Conservation (phyloP, 2,329 filamentous ascomycete species). For the Sclerotinia nivalis region DNA sequence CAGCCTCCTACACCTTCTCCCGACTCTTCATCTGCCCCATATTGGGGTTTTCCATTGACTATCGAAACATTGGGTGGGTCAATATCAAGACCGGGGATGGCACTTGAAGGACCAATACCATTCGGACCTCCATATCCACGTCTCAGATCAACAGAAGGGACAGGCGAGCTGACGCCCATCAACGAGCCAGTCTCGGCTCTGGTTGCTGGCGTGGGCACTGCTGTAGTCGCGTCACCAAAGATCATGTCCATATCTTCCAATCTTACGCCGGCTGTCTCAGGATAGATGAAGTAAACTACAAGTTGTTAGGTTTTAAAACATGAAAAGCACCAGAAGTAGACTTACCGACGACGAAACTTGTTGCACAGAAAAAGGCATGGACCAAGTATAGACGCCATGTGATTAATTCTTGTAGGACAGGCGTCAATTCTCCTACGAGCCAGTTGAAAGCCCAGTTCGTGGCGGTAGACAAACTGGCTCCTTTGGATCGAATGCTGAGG, state of each 20-base stretch:
- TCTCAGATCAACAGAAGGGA: constrained; percentile 73
- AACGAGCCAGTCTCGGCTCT: constrained; percentile 80
- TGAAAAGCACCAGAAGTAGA: constrained; percentile 31
- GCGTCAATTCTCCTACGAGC: constrained; percentile 93
- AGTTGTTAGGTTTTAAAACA: constrained; percentile 14
- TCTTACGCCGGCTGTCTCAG: constrained; percentile 91
- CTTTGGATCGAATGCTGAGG: constrained; percentile 94
- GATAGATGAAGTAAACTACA: constrained; percentile 93
- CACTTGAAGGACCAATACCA: constrained; percentile 59
- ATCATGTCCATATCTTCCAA: constrained; percentile 95
- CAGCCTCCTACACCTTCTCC: constrained; percentile 64
- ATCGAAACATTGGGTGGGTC: constrained; percentile 68
- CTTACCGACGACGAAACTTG: constrained; percentile 94
- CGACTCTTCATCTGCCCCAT: constrained; percentile 39
- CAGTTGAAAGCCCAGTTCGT: constrained; percentile 99
- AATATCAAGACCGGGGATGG: constrained; percentile 79
- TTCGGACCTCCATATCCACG: constrained; percentile 45
- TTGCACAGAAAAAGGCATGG: constrained; percentile 94
- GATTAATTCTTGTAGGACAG: constrained; percentile 87
- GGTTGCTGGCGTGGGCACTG: constrained; percentile 75
- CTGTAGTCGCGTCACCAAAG: constrained; percentile 89
- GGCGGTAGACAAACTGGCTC: constrained; percentile 91
- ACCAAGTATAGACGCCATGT: constrained; percentile 92
- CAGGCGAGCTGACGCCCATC: constrained; percentile 74
- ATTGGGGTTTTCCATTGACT: constrained; percentile 51